A percentile compares a stretch with the other conserved stretches of the same genome.
These are phyloP conservation scores for Epichloe sibirici DNA, from an alignment of 2,329 filamentous ascomycete genomes.

Conservation along the genomic window DNA sequence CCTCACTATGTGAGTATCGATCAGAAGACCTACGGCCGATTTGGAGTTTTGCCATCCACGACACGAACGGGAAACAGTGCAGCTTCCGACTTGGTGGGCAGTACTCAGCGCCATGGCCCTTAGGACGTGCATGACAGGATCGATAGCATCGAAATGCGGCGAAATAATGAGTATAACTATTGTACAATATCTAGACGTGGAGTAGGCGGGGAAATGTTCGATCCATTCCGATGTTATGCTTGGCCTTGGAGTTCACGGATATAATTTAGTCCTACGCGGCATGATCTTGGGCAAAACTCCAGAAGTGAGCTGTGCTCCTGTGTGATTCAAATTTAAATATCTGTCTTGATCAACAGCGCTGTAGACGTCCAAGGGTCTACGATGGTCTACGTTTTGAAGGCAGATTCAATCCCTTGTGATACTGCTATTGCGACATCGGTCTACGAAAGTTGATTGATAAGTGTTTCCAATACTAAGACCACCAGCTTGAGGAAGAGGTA, in stretches of 20 bases:
- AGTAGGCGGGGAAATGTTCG: background rate
- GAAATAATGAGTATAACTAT: background rate
- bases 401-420: no score
- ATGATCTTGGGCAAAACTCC: background rate
- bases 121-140: conserved; percentile 22
- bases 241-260: background rate
- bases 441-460: no score
- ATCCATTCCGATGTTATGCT: background rate
- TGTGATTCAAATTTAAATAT: background rate
- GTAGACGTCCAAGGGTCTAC: background rate
- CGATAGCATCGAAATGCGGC: background rate
- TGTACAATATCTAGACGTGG: background rate
- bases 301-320: background rate
- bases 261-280: background rate
- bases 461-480: no score
- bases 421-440: no score
- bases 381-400: no score
- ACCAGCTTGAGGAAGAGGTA: no score
- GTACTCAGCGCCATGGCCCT: conserved; percentile 56
- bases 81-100: conserved; percentile 47
- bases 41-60: conserved; percentile 67
- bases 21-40: conserved; percentile 89
- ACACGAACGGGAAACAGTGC: conserved; percentile 28
- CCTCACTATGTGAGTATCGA: conserved; percentile 92
- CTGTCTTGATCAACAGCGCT: background rate